phyloP scores from a whole-genome alignment of 805 yeast species.

The Ogataea nonfermentans region DNA sequence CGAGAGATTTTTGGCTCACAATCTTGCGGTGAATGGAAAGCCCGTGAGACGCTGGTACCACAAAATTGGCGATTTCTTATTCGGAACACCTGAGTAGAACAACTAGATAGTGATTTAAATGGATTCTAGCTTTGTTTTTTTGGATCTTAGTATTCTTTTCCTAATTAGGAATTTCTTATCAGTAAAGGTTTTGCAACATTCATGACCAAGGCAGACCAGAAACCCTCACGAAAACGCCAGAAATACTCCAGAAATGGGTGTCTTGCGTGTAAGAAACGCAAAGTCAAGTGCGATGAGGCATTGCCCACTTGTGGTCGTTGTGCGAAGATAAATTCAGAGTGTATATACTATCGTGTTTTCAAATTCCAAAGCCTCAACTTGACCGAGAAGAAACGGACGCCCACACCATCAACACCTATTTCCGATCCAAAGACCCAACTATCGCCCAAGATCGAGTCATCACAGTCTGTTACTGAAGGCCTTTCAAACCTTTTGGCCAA shows the following conservation, averaged over 20 bases:
- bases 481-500: slow-evolving; percentile 19
- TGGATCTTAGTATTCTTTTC: not conserved
- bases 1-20: slow-evolving; percentile 35
- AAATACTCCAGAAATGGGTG: slow-evolving; percentile 42
- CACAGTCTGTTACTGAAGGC: slow-evolving; percentile 12
- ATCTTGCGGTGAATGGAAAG: slow-evolving; percentile 8
- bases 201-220: slow-evolving; percentile 5
- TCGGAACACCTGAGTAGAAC: slow-evolving; percentile 12
- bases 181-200: not conserved
- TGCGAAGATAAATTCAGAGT: slow-evolving; percentile 31
- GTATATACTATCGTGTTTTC: slow-evolving; percentile 34
- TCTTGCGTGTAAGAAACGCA: slow-evolving; percentile 39
- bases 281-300: slow-evolving; percentile 37
- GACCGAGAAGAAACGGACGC: not conserved
- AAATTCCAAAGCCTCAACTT: slow-evolving; percentile 25
- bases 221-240: slow-evolving; percentile 29
- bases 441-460: not conserved
- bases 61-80: slow-evolving; percentile 14
- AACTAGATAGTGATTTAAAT: not conserved
- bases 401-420: not conserved
- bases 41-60: slow-evolving; percentile 16
- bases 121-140: not conserved
- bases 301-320: slow-evolving; percentile 39
- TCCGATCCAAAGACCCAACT: not conserved
- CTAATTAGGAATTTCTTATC: slow-evolving; percentile 2